Conservation (phyloP, 78 protist genomes). For the Speleostelium caveatum region DNA sequence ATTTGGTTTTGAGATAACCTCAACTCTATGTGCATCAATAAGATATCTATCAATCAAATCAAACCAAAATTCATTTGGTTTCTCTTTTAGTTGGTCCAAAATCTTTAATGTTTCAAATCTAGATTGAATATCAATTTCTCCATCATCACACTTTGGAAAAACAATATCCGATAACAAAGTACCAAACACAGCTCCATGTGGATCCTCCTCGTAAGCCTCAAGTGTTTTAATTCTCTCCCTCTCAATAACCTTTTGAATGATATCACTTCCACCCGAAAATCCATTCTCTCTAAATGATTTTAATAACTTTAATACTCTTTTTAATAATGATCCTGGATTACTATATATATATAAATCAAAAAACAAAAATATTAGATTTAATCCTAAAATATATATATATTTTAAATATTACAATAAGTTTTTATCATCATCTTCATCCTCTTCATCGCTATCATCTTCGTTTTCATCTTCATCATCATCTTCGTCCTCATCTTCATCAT, state of each 20-base stretch:
- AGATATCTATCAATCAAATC: slow-evolving; percentile 39
- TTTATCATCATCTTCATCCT: slow-evolving; percentile 3
- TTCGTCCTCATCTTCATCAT: slow-evolving; percentile 10
- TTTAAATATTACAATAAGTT: background rate
- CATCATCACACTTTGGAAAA: background rate
- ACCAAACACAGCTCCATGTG: slow-evolving; percentile 40
- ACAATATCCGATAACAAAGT: slow-evolving; percentile 4
- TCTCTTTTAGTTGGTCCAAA: background rate
- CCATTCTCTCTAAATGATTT: slow-evolving; percentile 44
- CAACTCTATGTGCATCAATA: slow-evolving; percentile 10
- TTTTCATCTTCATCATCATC: background rate
- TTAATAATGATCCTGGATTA: slow-evolving; percentile 12
- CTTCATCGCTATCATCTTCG: background rate
- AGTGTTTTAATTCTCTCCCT: slow-evolving; percentile 27
- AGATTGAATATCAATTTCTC: background rate
- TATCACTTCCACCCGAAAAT: slow-evolving; percentile 4
- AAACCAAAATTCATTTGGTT: slow-evolving; percentile 33
- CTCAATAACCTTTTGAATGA: slow-evolving; percentile 23
- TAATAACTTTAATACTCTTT: slow-evolving; percentile 32
- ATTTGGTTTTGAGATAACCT: slow-evolving; percentile 28
- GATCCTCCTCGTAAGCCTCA: slow-evolving; percentile 71
- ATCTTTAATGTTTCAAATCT: background rate
- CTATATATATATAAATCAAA: too few species aligned
- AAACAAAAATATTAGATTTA: too few species aligned
- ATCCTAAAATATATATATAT: background rate